A percentile compares a stretch with the other conserved stretches of the same genome.
Conservation (phyloP, 2,329 filamentous ascomycete species). For the Bipolaris zeicola region DNA sequence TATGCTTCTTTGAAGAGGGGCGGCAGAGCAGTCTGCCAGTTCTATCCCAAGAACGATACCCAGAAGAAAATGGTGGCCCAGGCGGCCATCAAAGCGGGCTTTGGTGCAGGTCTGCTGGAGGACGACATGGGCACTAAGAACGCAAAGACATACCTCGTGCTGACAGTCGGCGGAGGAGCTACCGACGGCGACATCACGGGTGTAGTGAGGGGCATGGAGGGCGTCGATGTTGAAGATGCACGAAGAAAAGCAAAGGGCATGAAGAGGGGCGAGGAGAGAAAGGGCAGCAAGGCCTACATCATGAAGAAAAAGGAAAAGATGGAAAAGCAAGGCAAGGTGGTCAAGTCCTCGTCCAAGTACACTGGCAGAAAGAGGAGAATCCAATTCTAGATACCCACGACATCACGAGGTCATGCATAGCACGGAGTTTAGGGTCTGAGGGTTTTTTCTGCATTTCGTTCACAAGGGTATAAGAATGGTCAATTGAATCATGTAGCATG, state of each 20-base stretch:
- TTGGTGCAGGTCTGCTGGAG: constrained; percentile 91
- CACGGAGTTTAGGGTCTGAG: constrained; percentile 38
- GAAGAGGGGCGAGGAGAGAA: constrained; percentile 66
- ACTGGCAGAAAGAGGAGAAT: constrained; percentile 85
- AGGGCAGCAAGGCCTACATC: constrained; percentile 86
- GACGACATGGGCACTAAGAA: constrained; percentile 97
- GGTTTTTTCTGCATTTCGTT: constrained; percentile 16
- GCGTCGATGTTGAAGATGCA: constrained; percentile 72
- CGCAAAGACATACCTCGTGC: constrained; percentile 90
- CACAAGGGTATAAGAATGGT: constrained; percentile 35
- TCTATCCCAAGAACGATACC: constrained; percentile 94
- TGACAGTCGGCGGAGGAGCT: constrained; percentile 81
- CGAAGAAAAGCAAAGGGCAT: constrained; percentile 57
- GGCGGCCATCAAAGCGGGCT: constrained; percentile 90
- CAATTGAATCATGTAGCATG: constrained; percentile 46
- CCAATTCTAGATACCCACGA: constrained; percentile 65
- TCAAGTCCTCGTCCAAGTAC: constrained; percentile 91
- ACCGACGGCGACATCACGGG: constrained; percentile 78
- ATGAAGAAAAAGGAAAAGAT: constrained; percentile 89
- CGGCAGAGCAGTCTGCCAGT: constrained; percentile 91
- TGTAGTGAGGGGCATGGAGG: constrained; percentile 86
- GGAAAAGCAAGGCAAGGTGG: constrained; percentile 91
- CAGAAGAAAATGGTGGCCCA: constrained; percentile 91
- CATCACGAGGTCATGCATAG: constrained; percentile 42
- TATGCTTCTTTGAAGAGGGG: constrained; percentile 84